phyloP scores from a whole-genome alignment of 2,329 filamentous ascomycete species.

The Blumeria graminis region DNA sequence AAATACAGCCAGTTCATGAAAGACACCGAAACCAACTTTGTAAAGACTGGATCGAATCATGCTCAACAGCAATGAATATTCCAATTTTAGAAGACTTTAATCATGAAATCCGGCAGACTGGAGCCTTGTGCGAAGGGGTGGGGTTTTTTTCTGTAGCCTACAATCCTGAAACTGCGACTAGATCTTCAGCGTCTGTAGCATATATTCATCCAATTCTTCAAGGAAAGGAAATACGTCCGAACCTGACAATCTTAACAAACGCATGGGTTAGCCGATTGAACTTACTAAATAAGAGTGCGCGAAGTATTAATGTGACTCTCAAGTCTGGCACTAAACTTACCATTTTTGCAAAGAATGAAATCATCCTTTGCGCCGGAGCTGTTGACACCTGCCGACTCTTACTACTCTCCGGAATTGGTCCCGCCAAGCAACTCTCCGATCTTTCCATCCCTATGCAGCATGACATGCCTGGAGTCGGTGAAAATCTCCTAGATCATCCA shows the following conservation, averaged over 20 bases:
- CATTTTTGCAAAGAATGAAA: constrained; percentile 47
- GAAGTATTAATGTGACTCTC: constrained; percentile 43
- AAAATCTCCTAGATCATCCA: constrained; percentile 17
- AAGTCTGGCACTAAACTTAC: constrained; percentile 27
- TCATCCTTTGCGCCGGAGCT: constrained; percentile 21
- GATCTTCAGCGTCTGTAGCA: constrained; percentile 69
- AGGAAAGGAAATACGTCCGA: constrained; percentile 59
- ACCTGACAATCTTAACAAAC: constrained; percentile 68
- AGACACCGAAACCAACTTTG: constrained; percentile 77
- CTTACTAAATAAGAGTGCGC: constrained; percentile 42
- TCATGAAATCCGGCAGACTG: constrained; percentile 50
- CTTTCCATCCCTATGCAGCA: constrained; percentile 14
- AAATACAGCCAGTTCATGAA: constrained; percentile 68
- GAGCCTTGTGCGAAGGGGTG: constrained; percentile 49
- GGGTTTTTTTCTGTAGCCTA: constrained; percentile 84
- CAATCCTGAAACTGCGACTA: constrained; percentile 66
- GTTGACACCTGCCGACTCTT: constrained; percentile 18
- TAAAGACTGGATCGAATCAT: constrained; percentile 70
- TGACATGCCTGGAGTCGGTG: constrained; percentile 15
- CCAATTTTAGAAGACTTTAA: constrained; percentile 74
- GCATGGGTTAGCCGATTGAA: constrained; percentile 72
- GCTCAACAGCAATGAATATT: constrained; percentile 54
- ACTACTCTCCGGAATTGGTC: constrained; percentile 18
- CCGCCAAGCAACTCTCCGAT: constrained; percentile 12
- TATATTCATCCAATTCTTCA: constrained; percentile 82